Base-by-base conservation (phyloP, 768 basidiomycete genomes). In the Naganishia vaughanmartiniae region DNA sequence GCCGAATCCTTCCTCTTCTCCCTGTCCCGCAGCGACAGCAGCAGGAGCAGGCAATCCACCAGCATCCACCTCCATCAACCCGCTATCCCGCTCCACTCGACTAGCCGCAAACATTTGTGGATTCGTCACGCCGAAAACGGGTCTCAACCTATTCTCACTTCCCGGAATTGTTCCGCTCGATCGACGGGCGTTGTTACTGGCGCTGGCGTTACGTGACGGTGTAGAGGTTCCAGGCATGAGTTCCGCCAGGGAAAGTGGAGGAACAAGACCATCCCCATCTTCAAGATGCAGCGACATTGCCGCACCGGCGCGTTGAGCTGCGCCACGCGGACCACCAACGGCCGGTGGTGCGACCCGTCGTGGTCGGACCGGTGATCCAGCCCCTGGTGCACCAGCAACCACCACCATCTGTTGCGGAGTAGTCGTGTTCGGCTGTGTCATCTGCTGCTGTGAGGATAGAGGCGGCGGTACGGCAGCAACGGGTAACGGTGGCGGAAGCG, bases 71-170 rank as follows among this genome's bases (percentile, higher is more conserved):
- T 69, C 68, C 68, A 69, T 69, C 30, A 54, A n/a, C 54, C 63
- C 71, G 28, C 46, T 65, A 33, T 68, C 63, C 36, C 71, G 60
- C 17, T 31, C 21, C 24, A 72, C 71, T 21, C 66, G 48, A 46
- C 54, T 71, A 5, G 70, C 70, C 0, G 42, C 58, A 39, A 60
- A 72, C 66, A 63, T 60, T 31, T 48, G 30, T 11, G 71, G 71
- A 28, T 57, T 48, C 9, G 71, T 60, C 11, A 72, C 33, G 4
- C 48, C 57, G 26, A 72, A 72, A 21, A 19, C 63, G 24, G 71
- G 71, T 11, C 45, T 53, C 17, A 72, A 12, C 24, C 7, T 58
- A 42, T 72, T 72, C 4, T 56, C 56, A 31, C 65, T 66, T 9
- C 58, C 36, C 31, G 71, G 71, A 28, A 72, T 72, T 21, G 46